These are phyloP conservation scores for Ploettnerulaceae sp. DNA, from an alignment of 2,329 filamentous ascomycete genomes.

Conservation along the genomic window DNA sequence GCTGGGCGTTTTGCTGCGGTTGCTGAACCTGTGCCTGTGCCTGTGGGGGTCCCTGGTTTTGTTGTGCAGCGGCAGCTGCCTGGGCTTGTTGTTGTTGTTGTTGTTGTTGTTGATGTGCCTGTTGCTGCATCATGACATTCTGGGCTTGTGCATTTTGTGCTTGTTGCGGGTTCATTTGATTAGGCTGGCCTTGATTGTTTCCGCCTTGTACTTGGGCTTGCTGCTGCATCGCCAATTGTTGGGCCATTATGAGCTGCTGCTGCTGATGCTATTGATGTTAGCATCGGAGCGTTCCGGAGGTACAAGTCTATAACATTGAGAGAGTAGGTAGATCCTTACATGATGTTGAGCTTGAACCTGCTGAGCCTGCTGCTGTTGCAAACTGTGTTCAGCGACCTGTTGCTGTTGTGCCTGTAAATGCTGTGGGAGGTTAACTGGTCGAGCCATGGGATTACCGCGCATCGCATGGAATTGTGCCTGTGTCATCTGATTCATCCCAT, in stretches of 20 bases:
- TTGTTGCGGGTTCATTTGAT: slow-evolving; percentile 45
- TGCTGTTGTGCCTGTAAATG: slow-evolving; percentile 41
- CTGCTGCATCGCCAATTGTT: no score
- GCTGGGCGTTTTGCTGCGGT: slow-evolving; percentile 37
- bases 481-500: slow-evolving; percentile 49
- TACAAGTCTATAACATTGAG: no score
- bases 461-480: slow-evolving; percentile 49
- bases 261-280: slow-evolving; percentile 25
- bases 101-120: slow-evolving; percentile 38
- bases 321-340: slow-evolving; percentile 14
- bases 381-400: slow-evolving; percentile 33
- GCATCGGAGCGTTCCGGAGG: slow-evolving; percentile 1
- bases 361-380: slow-evolving; percentile 39
- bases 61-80: slow-evolving; percentile 34
- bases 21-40: slow-evolving; percentile 43
- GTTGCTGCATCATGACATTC: slow-evolving; percentile 13
- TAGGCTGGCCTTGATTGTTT: slow-evolving; percentile 42
- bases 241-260: slow-evolving; percentile 40
- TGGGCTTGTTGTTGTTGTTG: slow-evolving; percentile 43
- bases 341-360: slow-evolving; percentile 37
- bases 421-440: slow-evolving; percentile 42
- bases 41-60: slow-evolving; percentile 40
- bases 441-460: slow-evolving; percentile 39
- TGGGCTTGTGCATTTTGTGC: slow-evolving; percentile 36
- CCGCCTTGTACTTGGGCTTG: slow-evolving; percentile 40